A percentile compares a stretch with the other conserved stretches of the same genome.
These are phyloP conservation scores for Ustilago trichophora DNA, from an alignment of 1,284 basidiomycete genomes.

Conservation along the genomic window DNA sequence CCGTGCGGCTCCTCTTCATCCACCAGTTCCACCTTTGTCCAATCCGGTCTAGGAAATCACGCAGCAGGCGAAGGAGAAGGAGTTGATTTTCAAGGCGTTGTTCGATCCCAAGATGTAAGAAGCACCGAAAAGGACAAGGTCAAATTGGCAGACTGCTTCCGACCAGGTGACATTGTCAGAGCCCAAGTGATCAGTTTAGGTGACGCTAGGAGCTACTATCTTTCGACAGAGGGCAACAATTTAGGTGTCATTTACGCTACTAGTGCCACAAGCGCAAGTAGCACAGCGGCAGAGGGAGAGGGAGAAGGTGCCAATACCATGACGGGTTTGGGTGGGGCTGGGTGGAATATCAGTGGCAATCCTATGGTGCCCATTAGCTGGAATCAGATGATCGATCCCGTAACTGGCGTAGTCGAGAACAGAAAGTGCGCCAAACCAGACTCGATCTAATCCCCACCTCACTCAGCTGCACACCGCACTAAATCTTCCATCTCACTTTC, in stretches of 20 bases:
- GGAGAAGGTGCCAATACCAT: not conserved
- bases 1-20: slow-evolving; percentile 69
- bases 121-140: slow-evolving; percentile 91
- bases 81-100: slow-evolving; percentile 83
- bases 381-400: slow-evolving; percentile 89
- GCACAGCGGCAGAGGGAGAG: not conserved
- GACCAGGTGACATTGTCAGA: slow-evolving; percentile 93
- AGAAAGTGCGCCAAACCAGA: slow-evolving; percentile 87
- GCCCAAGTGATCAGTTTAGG: slow-evolving; percentile 75
- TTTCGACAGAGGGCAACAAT: slow-evolving; percentile 92
- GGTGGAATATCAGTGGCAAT: slow-evolving; percentile 34
- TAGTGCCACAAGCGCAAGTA: slow-evolving; percentile 9
- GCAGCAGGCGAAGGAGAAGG: slow-evolving; percentile 63
- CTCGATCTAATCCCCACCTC: slow-evolving; percentile 15
- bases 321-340: slow-evolving; percentile 12
- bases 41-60: slow-evolving; percentile 54
- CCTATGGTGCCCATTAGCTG: slow-evolving; percentile 73
- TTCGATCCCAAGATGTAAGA: slow-evolving; percentile 80
- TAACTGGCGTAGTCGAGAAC: slow-evolving; percentile 80
- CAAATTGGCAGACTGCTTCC: slow-evolving; percentile 91
- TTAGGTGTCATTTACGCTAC: slow-evolving; percentile 75
- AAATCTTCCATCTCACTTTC: not conserved
- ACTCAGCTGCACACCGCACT: slow-evolving; percentile 4
- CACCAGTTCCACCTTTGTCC: slow-evolving; percentile 24
- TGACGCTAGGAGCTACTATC: slow-evolving; percentile 75